Percentiles rank a stretch among this genome's conserved stretches.
Evolutionary conservation across 73 alveolate genomes (phyloP).

Genomic region (Uronychia binucleata): DNA sequence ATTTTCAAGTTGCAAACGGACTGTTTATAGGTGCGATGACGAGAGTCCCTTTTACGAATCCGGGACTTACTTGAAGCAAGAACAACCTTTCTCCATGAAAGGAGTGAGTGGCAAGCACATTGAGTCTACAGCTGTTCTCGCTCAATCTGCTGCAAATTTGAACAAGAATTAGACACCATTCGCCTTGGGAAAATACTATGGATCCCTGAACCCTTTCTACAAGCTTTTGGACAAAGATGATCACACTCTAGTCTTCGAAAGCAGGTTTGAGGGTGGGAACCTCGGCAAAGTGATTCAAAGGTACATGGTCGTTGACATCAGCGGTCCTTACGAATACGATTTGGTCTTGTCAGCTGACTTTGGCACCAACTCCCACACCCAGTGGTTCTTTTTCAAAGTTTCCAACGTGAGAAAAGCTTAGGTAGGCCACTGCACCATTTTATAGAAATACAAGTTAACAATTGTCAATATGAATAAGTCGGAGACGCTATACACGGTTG

Average conservation of each 20-base stretch:
- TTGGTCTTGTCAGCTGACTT: constrained; percentile 94
- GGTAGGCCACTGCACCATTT: not conserved
- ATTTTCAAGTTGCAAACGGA: not conserved
- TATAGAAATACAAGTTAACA: constrained; percentile 62
- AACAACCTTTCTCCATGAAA: not conserved
- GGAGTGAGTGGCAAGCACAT: not conserved
- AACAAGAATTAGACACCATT: too few species aligned
- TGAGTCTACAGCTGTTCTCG: too few species aligned
- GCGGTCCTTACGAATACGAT: constrained; percentile 92
- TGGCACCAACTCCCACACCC: constrained; percentile 72
- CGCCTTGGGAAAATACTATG: constrained; percentile 5
- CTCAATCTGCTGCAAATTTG: too few species aligned
- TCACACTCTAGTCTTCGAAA: constrained; percentile 92
- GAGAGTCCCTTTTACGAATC: not conserved
- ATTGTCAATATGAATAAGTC: constrained; percentile 37
- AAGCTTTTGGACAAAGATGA: constrained; percentile 69
- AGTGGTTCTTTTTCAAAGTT: constrained; percentile 96
- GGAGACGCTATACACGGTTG: constrained; percentile 15
- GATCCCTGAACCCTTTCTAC: constrained; percentile 54
- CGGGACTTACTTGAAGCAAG: not conserved
- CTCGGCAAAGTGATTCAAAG: constrained; percentile 80
- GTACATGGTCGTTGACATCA: not conserved
- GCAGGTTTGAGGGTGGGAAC: constrained; percentile 98
- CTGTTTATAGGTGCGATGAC: not conserved
- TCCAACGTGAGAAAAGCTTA: constrained; percentile 91